Conservation (phyloP, 2,329 filamentous ascomycete genomes). For the Raffaelea deltoideospora region DNA sequence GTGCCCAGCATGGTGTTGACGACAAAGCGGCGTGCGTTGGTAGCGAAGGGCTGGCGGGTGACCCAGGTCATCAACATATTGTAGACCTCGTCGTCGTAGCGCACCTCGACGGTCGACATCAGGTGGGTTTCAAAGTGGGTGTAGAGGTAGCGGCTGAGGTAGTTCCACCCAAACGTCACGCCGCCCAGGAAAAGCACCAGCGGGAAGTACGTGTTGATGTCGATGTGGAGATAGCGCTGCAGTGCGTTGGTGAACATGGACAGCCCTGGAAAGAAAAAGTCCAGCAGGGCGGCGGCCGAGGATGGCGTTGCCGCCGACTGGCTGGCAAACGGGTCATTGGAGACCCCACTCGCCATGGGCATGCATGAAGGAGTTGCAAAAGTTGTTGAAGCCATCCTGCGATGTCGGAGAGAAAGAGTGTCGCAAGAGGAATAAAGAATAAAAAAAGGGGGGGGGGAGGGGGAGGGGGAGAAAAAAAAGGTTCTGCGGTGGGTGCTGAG, state of each 20-base stretch:
- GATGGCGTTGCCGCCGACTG: slow-evolving; percentile 1
- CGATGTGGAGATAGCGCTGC: slow-evolving; percentile 42
- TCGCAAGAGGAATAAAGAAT: too few species aligned
- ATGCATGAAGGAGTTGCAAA: too few species aligned
- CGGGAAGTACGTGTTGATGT: slow-evolving; percentile 48
- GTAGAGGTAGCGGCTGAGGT: slow-evolving; percentile 33
- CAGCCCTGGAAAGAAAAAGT: slow-evolving; percentile 52
- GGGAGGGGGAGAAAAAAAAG: too few species aligned
- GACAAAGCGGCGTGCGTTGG: slow-evolving; percentile 44
- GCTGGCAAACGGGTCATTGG: slow-evolving; percentile 1
- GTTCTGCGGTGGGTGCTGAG: too few species aligned
- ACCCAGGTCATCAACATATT: slow-evolving; percentile 60
- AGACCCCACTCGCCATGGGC: background rate
- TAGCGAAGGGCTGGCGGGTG: slow-evolving; percentile 43
- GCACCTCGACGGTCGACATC: slow-evolving; percentile 51
- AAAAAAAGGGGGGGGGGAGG: too few species aligned
- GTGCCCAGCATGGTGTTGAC: slow-evolving; percentile 47
- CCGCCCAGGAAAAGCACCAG: slow-evolving; percentile 34
- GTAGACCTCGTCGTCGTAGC: slow-evolving; percentile 57
- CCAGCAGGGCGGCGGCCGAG: slow-evolving; percentile 27
- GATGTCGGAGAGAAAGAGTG: too few species aligned
- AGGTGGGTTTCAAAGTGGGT: slow-evolving; percentile 35
- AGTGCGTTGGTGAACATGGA: slow-evolving; percentile 38
- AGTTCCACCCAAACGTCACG: slow-evolving; percentile 35
- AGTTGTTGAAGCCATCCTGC: too few species aligned